phyloP scores from a whole-genome alignment of 1,284 basidiomycete species.

The Naganishia sp. region DNA sequence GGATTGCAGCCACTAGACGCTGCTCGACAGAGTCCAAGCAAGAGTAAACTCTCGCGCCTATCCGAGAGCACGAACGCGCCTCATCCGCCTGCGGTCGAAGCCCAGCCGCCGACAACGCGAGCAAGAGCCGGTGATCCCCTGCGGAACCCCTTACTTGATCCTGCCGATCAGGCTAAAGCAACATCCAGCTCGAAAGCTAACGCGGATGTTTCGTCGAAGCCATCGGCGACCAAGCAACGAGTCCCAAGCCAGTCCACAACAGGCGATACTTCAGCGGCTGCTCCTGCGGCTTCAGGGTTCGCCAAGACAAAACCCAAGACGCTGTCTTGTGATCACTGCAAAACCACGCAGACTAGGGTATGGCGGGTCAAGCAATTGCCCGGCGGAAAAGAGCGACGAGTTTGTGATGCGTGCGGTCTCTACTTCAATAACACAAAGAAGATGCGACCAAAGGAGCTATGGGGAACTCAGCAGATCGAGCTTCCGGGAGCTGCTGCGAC shows the following conservation, averaged over 20 bases:
- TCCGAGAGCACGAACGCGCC: conserved; percentile 9
- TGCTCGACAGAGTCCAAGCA: conserved; percentile 19
- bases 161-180: conserved; percentile 12
- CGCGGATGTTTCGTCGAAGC: background rate
- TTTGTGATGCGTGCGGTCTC: conserved; percentile 35
- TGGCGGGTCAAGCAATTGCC: conserved; percentile 34
- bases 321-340: conserved; percentile 33
- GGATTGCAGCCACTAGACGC: conserved; percentile 24
- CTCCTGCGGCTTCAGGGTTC: background rate
- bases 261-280: background rate
- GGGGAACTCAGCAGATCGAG: conserved; percentile 29
- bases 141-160: conserved; percentile 18
- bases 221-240: background rate
- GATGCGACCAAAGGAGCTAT: conserved; percentile 35
- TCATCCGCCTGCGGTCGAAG: background rate
- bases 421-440: conserved; percentile 35
- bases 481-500: conserved; percentile 22
- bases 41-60: conserved; percentile 6
- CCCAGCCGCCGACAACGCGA: background rate
- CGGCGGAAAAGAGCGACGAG: conserved; percentile 33
- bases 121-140: conserved; percentile 19
- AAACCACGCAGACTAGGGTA: conserved; percentile 30
- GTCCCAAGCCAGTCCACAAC: background rate
- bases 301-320: background rate
- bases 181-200: background rate